Base-by-base conservation (phyloP, 257 asterid species). In the Gynochthodes officinalis region DNA sequence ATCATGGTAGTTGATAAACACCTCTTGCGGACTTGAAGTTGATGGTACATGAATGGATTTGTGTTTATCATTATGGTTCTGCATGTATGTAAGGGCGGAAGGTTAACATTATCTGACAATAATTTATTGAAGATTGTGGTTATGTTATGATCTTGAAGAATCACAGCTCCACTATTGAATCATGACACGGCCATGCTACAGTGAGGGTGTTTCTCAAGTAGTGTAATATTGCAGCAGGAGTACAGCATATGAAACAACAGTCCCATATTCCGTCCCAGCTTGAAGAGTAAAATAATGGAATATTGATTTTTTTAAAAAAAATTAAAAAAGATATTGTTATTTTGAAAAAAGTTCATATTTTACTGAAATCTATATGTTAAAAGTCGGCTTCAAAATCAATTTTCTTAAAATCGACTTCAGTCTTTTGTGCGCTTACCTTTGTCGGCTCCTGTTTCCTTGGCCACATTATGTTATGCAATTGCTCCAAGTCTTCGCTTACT, bases 1-100 rank as follows among this genome's bases (percentile, higher is more conserved):
- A 82, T 91, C 77, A 77, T 93, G 77, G 72, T 81, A 23, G 78
- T 87, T 66, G 96, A 91, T 73, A 91, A 93, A 78, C 92, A 79
- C 49, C 88, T 72, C 33, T 27, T 53, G 73, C 67, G 60, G 57
- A 49, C 75, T 50, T 68, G 67, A 73, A 30, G 58, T 6, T 21
- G 35, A 40, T 52, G 71, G 28, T 19, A 39, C 14, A 21, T 23
- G 57, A 64, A 39, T 61, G 30, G 39, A 42, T 53, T 73, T 49
- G 11, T n/a, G 21, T 37, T 25, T 21, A 2, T 39, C 11, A 28
- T 44, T 19, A 2, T 32, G 66, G 10, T 44, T 19, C 30, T 48
- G 12, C 7, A 53, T 53, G 8, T 7, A 33, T 5, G 16, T 60
- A 39, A 70, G 42, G 32, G 32, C 42, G 49, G 16, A 37, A 7